phyloP scores from a whole-genome alignment of 192 early-diverging fungal species.

The Coemansia erecta region DNA sequence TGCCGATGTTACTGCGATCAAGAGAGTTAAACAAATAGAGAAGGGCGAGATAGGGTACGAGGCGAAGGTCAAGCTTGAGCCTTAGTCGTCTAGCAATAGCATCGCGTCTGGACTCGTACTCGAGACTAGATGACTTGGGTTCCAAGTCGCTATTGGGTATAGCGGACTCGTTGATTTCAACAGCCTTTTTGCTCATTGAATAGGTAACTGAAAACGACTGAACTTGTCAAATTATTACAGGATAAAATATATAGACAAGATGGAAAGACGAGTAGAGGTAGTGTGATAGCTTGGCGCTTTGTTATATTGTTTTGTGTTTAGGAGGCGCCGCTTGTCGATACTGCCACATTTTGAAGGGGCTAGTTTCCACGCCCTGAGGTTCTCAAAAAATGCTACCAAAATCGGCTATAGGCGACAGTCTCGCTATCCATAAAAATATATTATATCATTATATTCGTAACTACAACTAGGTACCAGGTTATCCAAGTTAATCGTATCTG shows the following conservation, averaged over 20 bases:
- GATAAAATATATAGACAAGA: not conserved
- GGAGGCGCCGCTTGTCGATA: no score
- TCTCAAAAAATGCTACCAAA: no score
- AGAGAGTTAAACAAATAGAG: constrained; percentile 68
- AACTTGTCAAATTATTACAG: no score
- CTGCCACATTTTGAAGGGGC: no score
- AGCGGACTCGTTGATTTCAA: not conserved
- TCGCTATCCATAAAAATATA: no score
- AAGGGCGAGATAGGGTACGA: constrained; percentile 62
- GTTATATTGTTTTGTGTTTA: no score
- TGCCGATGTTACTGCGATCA: constrained; percentile 73
- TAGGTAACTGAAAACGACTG: not conserved
- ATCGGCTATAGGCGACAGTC: no score
- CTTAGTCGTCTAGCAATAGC: constrained; percentile 45
- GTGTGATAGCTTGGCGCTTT: no score
- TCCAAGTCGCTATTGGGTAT: not conserved
- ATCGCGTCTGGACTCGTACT: constrained; percentile 35
- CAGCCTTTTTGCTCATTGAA: not conserved
- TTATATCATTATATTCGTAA: no score
- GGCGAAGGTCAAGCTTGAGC: constrained; percentile 57
- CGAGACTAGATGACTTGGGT: constrained; percentile 14
- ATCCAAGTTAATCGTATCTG: no score
- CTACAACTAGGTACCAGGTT: no score
- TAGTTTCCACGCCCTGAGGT: no score
- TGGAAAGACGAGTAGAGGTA: not conserved